Percentiles rank a stretch among this genome's conserved stretches.
phyloP scores from a whole-genome alignment of 129 eudicot genomes.

The Ambrosia trifida region DNA sequence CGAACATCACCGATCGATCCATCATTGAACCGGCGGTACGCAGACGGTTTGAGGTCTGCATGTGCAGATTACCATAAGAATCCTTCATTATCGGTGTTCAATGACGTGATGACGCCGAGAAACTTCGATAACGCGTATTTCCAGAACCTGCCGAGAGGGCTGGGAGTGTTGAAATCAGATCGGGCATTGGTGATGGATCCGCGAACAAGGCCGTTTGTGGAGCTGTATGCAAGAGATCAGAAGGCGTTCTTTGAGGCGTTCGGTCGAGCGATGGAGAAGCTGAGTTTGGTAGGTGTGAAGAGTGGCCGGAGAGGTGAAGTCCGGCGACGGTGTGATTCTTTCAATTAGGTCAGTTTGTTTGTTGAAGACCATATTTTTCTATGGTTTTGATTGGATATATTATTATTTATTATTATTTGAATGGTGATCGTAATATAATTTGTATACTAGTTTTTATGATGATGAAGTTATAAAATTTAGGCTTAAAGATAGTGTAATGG shows the following conservation, averaged over 20 bases:
- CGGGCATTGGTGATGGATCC: constrained; percentile 50
- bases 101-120: constrained; percentile 74
- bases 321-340: constrained; percentile 83
- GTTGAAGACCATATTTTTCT: not conserved
- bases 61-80: constrained; percentile 49
- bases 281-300: constrained; percentile 64
- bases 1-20: constrained; percentile 42
- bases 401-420: constrained; percentile 10
- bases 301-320: constrained; percentile 63
- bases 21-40: constrained; percentile 51
- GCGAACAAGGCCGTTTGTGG: constrained; percentile 53
- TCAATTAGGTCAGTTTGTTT: constrained; percentile 36
- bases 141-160: constrained; percentile 60
- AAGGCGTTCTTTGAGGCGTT: constrained; percentile 57
- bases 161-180: constrained; percentile 71
- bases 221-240: constrained; percentile 49
- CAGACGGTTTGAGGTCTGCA: constrained; percentile 53
- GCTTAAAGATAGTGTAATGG: not conserved
- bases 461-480: not conserved
- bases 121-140: constrained; percentile 67
- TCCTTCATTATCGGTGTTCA: constrained; percentile 67
- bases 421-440: constrained; percentile 15
- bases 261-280: constrained; percentile 69
- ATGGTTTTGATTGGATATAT: constrained; percentile 5
- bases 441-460: constrained; percentile 30